Evolutionary conservation across 495 filamentous ascomycete species (phyloP), one percentile per base, ranked within the genome.

Genomic region (Hypoxylon crocopeplum): DNA sequence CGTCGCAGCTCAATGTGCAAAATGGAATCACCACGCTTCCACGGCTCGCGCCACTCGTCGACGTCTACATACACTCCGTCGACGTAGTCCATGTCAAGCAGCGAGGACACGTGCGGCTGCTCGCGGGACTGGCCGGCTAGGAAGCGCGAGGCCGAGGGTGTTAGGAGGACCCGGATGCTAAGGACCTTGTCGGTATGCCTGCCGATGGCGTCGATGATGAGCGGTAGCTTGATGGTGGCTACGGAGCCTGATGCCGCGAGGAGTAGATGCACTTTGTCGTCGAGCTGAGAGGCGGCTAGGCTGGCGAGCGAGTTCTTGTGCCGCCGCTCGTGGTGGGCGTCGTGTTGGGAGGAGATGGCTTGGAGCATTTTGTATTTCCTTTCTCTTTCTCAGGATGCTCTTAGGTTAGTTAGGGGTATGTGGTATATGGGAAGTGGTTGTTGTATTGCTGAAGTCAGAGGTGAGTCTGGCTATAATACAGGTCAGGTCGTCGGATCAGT

Each of bases 221-320:
- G 78, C 5, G 89, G 89, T 21, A 97, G 81, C 66, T 97, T 97
- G 74, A 97, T 94, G 7, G 92, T 92, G 39, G 93, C 93, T 29
- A 97, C 92, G 8, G 79, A 82, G 34, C 76, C 60, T 34, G 36
- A 85, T 16, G 87, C 88, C 38, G 88, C 89, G 36, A 97, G 83
- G 15, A 97, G 84, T 12, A 97, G 80, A 70, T 98, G 90, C 15
- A 75, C 75, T 68, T 89, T 92, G 25, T 76, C 73, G 64, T 94
- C 89, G 16, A 79, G 37, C 6, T 72, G 67, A 4, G 76, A 61
- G 16, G 66, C 54, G 0, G 70, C 69, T 5, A 80, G 60, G 21
- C 65, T 56, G 7, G 63, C 56, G 22, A 76, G 51, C 7, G 72
- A 72, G 41, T 67, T 69, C 48, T 69, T 57, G 37, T 59, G 62